phyloP scores from a whole-genome alignment of 768 basidiomycete genomes.

The Podaxis rugospora region DNA sequence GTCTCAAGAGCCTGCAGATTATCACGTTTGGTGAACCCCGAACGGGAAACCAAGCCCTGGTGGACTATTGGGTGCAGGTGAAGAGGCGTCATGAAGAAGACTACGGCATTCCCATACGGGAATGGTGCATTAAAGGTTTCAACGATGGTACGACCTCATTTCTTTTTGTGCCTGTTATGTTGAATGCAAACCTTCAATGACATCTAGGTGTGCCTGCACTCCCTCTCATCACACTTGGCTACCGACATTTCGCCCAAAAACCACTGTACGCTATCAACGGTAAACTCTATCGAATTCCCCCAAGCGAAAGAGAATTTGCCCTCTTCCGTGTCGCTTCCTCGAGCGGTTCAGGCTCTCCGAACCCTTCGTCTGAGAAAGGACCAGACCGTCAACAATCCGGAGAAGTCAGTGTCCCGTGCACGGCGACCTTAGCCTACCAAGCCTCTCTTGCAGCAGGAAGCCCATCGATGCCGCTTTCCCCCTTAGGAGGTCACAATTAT shows the following conservation, averaged over 20 bases:
- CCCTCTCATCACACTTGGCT: constrained; percentile 50
- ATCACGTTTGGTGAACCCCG: constrained; percentile 50
- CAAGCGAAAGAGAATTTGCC: constrained; percentile 40
- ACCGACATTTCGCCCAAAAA: constrained; percentile 42
- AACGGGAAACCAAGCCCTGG: constrained; percentile 40
- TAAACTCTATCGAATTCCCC: constrained; percentile 42
- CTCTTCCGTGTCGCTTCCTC: constrained; percentile 31
- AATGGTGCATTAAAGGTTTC: constrained; percentile 49
- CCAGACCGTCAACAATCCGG: neutral
- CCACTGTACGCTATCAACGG: constrained; percentile 49
- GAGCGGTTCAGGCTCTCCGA: neutral
- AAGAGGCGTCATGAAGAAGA: constrained; percentile 28
- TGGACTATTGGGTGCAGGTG: constrained; percentile 35
- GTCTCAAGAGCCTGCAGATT: constrained; percentile 30
- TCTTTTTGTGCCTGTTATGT: neutral
- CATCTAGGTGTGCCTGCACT: constrained; percentile 48
- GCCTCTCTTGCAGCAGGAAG: constrained; percentile 5
- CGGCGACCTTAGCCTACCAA: neutral
- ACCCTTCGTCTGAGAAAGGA: neutral
- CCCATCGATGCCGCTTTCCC: constrained; percentile 26
- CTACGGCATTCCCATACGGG: constrained; percentile 34
- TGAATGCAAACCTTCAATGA: constrained; percentile 1
- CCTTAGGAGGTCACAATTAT: constrained; percentile 60
- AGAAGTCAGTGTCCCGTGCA: neutral
- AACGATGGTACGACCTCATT: constrained; percentile 43